These are phyloP conservation scores for Sporothrix pseudoabietina DNA, from an alignment of 2,329 filamentous ascomycete genomes.

Conservation along the genomic window DNA sequence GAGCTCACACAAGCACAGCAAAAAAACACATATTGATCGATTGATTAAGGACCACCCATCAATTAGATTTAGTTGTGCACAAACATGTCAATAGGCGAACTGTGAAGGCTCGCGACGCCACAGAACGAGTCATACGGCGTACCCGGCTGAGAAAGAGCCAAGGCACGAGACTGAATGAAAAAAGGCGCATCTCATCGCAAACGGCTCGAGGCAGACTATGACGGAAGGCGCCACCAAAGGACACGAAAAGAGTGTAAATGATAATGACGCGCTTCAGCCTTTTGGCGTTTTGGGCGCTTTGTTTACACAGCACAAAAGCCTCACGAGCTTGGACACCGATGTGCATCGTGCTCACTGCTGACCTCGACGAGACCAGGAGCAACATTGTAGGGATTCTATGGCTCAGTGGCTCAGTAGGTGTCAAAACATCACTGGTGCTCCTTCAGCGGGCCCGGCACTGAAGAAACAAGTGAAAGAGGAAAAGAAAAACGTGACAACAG, in stretches of 20 bases:
- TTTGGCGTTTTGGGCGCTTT: not conserved
- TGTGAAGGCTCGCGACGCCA: not conserved
- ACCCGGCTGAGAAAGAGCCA: not conserved
- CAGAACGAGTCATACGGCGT: not conserved
- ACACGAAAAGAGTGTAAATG: not conserved
- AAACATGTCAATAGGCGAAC: not conserved
- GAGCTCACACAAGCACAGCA: not conserved
- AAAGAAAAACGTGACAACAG: not conserved
- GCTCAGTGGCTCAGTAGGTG: not conserved
- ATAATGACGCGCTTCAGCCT: constrained; percentile 9
- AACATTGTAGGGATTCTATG: not conserved
- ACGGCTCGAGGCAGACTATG: not conserved
- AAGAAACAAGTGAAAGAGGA: not conserved
- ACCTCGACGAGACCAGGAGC: not conserved
- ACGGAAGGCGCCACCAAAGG: not conserved
- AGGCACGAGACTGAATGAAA: not conserved
- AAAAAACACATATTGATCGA: not conserved
- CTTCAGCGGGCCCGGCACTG: not conserved
- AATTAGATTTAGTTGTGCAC: not conserved
- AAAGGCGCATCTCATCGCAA: not conserved
- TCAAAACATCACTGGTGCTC: not conserved
- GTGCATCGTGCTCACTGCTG: not conserved
- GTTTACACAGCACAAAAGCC: not conserved
- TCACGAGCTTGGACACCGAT: not conserved
- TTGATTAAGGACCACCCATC: not conserved